Conservation (phyloP, 2,329 filamentous ascomycete species). For the Stachybotrys elegans region DNA sequence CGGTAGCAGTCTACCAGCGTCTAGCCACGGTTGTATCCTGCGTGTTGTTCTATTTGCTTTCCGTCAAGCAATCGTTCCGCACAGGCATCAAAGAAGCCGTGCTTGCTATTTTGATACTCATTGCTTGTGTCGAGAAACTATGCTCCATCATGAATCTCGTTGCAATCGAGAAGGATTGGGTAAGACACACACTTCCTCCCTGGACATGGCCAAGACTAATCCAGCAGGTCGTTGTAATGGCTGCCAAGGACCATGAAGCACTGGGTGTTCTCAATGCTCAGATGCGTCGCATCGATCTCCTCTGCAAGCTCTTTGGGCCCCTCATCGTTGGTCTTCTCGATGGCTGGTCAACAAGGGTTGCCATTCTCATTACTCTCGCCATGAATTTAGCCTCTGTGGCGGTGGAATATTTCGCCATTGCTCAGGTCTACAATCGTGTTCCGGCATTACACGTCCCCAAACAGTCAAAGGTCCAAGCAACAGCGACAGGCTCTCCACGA, state of each 20-base stretch:
- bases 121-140: conserved; percentile 67
- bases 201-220: neutral
- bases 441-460: conserved; percentile 20
- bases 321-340: conserved; percentile 50
- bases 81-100: conserved; percentile 14
- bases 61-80: conserved; percentile 3
- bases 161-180: conserved; percentile 68
- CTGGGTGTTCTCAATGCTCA: conserved; percentile 43
- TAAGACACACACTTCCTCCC: conserved; percentile 17
- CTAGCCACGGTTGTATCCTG: conserved; percentile 43
- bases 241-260: conserved; percentile 12
- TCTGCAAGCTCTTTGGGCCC: conserved; percentile 54
- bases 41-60: conserved; percentile 32
- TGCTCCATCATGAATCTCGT: conserved; percentile 60
- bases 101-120: conserved; percentile 33
- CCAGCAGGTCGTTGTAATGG: conserved; percentile 21
- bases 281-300: conserved; percentile 59
- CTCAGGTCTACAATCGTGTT: conserved; percentile 20
- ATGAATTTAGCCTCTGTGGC: conserved; percentile 45
- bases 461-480: conserved; percentile 3
- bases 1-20: conserved; percentile 27
- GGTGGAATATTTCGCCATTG: conserved; percentile 49
- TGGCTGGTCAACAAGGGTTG: conserved; percentile 38
- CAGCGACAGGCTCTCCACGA: neutral
- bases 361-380: conserved; percentile 42